phyloP scores from a whole-genome alignment of 805 yeast genomes.

The Cyberlindnera bimundalis region DNA sequence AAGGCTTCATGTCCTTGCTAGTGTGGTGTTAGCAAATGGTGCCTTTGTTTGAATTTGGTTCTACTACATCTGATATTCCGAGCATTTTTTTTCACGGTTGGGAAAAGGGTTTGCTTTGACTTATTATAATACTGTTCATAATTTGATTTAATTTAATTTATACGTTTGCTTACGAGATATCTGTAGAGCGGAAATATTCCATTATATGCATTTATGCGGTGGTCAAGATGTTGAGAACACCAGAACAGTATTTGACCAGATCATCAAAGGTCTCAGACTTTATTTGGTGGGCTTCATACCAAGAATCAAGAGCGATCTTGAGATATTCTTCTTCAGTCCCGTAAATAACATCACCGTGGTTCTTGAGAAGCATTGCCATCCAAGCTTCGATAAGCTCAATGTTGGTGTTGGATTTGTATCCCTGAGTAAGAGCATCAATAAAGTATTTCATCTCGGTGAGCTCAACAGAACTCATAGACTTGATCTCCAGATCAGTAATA shows the following conservation, averaged over 20 bases:
- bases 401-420: conserved; percentile 52
- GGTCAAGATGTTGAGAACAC: conserved; percentile 62
- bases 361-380: conserved; percentile 66
- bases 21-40: conserved; percentile 26
- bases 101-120: conserved; percentile 11
- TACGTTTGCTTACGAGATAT: neutral
- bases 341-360: conserved; percentile 78
- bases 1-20: conserved; percentile 7
- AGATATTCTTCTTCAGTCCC: conserved; percentile 39
- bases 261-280: conserved; percentile 56
- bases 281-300: conserved; percentile 41
- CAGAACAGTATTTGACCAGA: conserved; percentile 74
- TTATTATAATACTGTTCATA: conserved; percentile 12
- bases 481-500: conserved; percentile 77
- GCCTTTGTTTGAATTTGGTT: neutral
- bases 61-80: conserved; percentile 1
- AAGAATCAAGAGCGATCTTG: conserved; percentile 42
- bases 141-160: conserved; percentile 10
- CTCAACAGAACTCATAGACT: conserved; percentile 64
- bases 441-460: conserved; percentile 63
- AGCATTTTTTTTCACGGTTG: conserved; percentile 7
- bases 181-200: neutral
- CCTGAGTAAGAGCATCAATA: conserved; percentile 61
- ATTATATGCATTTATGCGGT: conserved; percentile 12
- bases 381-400: conserved; percentile 82